phyloP scores from a whole-genome alignment of 768 basidiomycete genomes.

The Crepidotus variabilis region DNA sequence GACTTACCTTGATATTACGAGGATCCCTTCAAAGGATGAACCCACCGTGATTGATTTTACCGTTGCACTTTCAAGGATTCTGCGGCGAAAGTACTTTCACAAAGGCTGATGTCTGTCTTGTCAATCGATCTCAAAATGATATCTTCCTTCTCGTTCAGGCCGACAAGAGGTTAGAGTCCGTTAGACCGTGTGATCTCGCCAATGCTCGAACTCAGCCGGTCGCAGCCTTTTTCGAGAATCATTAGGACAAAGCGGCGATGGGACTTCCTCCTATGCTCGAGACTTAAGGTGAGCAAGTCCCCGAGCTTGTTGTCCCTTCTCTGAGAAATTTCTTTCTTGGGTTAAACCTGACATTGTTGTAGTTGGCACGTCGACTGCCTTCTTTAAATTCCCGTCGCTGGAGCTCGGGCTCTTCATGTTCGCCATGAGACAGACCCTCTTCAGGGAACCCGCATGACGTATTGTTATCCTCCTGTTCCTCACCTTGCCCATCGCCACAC shows the following conservation, averaged over 20 bases:
- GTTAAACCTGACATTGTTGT: conserved; percentile 28
- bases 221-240: conserved; percentile 20
- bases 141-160: conserved; percentile 23
- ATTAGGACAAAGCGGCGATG: conserved; percentile 6
- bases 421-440: conserved; percentile 15
- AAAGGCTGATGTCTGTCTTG: conserved; percentile 28
- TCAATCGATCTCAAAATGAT: conserved; percentile 17
- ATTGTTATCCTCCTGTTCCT: conserved; percentile 13
- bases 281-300: conserved; percentile 10
- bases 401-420: too few relatives aligned
- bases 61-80: conserved; percentile 19
- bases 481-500: conserved; percentile 16
- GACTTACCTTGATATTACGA: conserved; percentile 22
- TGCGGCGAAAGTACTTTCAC: conserved; percentile 22
- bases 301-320: too few relatives aligned
- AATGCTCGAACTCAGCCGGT: conserved; percentile 20
- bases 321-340: too few relatives aligned
- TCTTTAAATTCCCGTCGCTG: too few relatives aligned
- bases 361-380: conserved; percentile 23
- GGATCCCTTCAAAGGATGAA: conserved; percentile 13
- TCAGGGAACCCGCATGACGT: conserved; percentile 11
- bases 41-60: conserved; percentile 28
- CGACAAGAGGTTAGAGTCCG: conserved; percentile 17
- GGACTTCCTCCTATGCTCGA: conserved; percentile 7
- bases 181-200: background rate